Evolutionary conservation across 257 asterid genomes (phyloP), one percentile per base, ranked within the genome.

Genomic region (Lycium barbarum): DNA sequence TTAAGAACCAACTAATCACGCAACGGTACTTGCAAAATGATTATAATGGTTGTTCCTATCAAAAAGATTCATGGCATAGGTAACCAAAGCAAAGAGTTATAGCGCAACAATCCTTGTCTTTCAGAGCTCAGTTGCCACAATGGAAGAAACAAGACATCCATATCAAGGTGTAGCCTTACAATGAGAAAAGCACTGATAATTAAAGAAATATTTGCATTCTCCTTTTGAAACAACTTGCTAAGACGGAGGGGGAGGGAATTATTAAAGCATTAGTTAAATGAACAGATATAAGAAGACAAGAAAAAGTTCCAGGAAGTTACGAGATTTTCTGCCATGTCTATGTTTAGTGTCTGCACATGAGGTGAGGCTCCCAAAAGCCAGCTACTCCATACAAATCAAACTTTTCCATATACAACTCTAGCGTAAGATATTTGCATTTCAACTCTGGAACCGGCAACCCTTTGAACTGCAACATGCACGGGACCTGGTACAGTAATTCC

Each of bases 221-320:
- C 61, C 61, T 11, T 2, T 18, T 3, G 12, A 59, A n/a, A 59
- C 10, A 59, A 59, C 66, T n/a, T 59, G 14, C 57, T 51, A 7
- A 59, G 26, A 26, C 33, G 66, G 5, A 18, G 66, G 33, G 33
- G 66, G 35, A 6, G 66, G 66, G 66, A 12, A 5, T n/a, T 59
- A 12, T 59, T 59, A 59, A n/a, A 18, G 18, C 33, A 59, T 59
- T 12, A 59, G n/a, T 59, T 18, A 59, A 55, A 55, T 13, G 54
- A 38, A 14, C 13, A 55, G 61, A 55, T 55, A 14, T 55, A 55
- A 55, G 13, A n/a, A 59, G 26, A 59, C 35, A 18, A 59, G 35
- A 59, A 59, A 59, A n/a, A 59, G 66, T 59, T 59, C 66, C 66
- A 59, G 35, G 66, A 59, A 59, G 66, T 59, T 59, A 59, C 66